These are phyloP conservation scores for Tuctoria greenei DNA, from an alignment of 176 grass and related monocot species.

Conservation along the genomic window DNA sequence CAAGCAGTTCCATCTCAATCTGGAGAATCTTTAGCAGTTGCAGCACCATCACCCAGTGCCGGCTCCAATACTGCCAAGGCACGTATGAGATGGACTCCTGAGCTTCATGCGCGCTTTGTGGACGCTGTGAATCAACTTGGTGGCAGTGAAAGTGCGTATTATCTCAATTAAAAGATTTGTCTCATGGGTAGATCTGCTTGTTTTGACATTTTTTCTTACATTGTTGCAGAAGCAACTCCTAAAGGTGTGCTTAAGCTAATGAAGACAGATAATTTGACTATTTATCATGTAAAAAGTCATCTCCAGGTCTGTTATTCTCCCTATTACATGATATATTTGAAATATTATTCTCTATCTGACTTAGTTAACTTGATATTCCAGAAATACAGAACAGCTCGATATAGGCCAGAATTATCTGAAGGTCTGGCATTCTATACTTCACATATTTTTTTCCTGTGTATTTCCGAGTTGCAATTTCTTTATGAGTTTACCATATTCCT, in stretches of 20 bases:
- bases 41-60: constrained; percentile 51
- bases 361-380: constrained; percentile 44
- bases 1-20: constrained; percentile 60
- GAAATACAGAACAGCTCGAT: constrained; percentile 98
- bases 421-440: constrained; percentile 41
- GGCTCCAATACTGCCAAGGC: constrained; percentile 55
- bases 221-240: constrained; percentile 83
- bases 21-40: constrained; percentile 46
- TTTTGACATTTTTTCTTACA: constrained; percentile 36
- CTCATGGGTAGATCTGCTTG: neutral
- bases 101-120: constrained; percentile 92
- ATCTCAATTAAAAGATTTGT: neutral
- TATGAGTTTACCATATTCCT: constrained; percentile 12
- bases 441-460: constrained; percentile 2
- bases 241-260: constrained; percentile 98
- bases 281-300: constrained; percentile 99
- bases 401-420: constrained; percentile 92
- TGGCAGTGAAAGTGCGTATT: constrained; percentile 90
- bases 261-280: constrained; percentile 98
- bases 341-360: constrained; percentile 28
- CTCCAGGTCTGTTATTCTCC: constrained; percentile 65
- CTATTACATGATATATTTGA: constrained; percentile 8
- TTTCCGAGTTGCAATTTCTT: neutral
- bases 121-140: constrained; percentile 94
- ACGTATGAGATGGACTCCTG: constrained; percentile 96